A percentile compares a stretch with the other conserved stretches of the same genome.
phyloP scores from a whole-genome alignment of 495 filamentous ascomycete species.

The Talaromyces borbonicus region DNA sequence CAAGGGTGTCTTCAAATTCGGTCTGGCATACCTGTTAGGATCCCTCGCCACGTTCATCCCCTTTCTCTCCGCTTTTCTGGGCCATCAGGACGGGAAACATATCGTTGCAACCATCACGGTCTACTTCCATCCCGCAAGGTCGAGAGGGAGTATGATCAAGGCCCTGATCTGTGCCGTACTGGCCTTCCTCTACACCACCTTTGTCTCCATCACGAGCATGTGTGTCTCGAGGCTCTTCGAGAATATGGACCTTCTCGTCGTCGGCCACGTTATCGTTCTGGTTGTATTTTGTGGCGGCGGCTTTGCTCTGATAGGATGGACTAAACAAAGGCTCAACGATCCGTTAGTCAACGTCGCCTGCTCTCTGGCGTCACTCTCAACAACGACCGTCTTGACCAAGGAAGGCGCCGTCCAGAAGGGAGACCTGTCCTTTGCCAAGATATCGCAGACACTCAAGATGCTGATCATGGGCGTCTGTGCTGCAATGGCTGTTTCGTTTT shows the following conservation, averaged over 20 bases:
- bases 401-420: conserved; percentile 78
- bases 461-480: conserved; percentile 73
- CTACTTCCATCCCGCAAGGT: conserved; percentile 93
- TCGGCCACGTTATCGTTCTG: conserved; percentile 76
- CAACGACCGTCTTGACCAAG: conserved; percentile 87
- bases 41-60: conserved; percentile 81
- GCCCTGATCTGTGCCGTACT: conserved; percentile 73
- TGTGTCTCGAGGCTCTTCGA: conserved; percentile 66
- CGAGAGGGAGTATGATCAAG: conserved; percentile 83
- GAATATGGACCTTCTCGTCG: conserved; percentile 47
- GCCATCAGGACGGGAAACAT: conserved; percentile 89
- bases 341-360: conserved; percentile 87
- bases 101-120: conserved; percentile 88
- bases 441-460: conserved; percentile 83
- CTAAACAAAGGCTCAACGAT: conserved; percentile 76
- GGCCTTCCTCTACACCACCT: conserved; percentile 74
- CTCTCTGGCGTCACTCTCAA: conserved; percentile 80
- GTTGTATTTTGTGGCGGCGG: conserved; percentile 84
- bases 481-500: conserved; percentile 65
- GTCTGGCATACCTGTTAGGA: conserved; percentile 80
- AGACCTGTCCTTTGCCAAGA: conserved; percentile 70
- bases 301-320: conserved; percentile 84
- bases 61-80: conserved; percentile 60
- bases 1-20: conserved; percentile 80
- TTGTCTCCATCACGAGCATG: conserved; percentile 82